Evolutionary conservation across 2,329 filamentous ascomycete species (phyloP).

Genomic region (Talaromyces sp.): DNA sequence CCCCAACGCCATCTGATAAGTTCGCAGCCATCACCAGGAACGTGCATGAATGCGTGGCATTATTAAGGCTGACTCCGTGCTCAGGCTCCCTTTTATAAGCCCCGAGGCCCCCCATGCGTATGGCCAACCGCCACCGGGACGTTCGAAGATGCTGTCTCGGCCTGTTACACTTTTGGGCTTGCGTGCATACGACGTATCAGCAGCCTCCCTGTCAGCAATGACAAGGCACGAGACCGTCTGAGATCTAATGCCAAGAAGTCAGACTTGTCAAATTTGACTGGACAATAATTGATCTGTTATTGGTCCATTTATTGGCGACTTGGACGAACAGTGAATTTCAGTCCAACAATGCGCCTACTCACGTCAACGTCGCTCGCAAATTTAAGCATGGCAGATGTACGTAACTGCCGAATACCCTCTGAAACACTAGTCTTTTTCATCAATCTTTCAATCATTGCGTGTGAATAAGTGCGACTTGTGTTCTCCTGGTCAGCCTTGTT

Average conservation of each 20-base stretch:
- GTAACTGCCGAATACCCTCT: background rate
- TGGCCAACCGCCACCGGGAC: background rate
- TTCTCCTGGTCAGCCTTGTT: no score
- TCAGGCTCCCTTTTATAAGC: background rate
- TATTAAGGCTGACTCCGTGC: background rate
- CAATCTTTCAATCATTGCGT: background rate
- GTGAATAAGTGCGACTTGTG: background rate
- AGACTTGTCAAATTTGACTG: background rate
- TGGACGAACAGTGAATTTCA: no score
- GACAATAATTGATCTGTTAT: no score
- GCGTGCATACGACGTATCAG: background rate
- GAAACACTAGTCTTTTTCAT: background rate
- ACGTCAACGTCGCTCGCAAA: background rate
- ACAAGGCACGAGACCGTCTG: background rate
- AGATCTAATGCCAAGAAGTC: background rate
- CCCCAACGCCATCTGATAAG: background rate
- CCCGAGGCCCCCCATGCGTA: background rate
- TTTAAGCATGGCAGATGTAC: background rate
- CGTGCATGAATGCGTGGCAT: background rate
- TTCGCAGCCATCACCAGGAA: background rate
- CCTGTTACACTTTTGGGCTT: background rate
- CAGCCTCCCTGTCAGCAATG: background rate
- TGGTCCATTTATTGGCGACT: background rate
- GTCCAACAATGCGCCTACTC: background rate
- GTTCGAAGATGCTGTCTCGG: background rate